Evolutionary conservation across 768 basidiomycete genomes (phyloP).

Genomic region (Pleurotus tuoliensis): DNA sequence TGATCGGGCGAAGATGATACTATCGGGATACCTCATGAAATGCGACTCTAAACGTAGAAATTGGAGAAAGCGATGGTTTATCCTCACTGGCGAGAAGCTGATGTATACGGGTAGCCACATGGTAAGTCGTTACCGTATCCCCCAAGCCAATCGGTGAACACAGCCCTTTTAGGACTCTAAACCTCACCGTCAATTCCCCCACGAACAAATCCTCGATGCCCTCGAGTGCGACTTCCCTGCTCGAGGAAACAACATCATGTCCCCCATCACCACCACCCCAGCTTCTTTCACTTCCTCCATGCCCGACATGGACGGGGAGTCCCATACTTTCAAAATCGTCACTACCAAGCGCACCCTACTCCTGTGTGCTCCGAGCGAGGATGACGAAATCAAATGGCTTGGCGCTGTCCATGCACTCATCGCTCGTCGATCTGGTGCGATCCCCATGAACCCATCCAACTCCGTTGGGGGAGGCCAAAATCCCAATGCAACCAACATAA

Average conservation of each 20-base stretch:
- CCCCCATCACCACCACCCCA: slow-evolving; percentile 26
- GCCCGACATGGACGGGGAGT: slow-evolving; percentile 41
- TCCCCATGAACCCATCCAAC: slow-evolving; percentile 25
- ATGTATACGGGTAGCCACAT: slow-evolving; percentile 93
- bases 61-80: slow-evolving; percentile 98
- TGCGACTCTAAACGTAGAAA: slow-evolving; percentile 89
- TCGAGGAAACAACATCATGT: slow-evolving; percentile 39
- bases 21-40: slow-evolving; percentile 94
- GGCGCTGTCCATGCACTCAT: slow-evolving; percentile 92
- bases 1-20: slow-evolving; percentile 74
- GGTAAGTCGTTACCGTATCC: slow-evolving; percentile 47
- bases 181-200: slow-evolving; percentile 81
- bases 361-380: slow-evolving; percentile 92
- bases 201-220: slow-evolving; percentile 85
- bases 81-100: slow-evolving; percentile 83
- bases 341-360: slow-evolving; percentile 89
- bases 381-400: slow-evolving; percentile 98
- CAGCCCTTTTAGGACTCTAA: slow-evolving; percentile 67
- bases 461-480: no score
- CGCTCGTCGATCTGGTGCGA: slow-evolving; percentile 58
- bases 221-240: slow-evolving; percentile 76
- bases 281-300: slow-evolving; percentile 28
- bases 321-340: slow-evolving; percentile 90
- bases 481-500: no score
- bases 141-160: no score